phyloP scores from a whole-genome alignment of 441 rosid genomes.

The Francoa sonchifolia region DNA sequence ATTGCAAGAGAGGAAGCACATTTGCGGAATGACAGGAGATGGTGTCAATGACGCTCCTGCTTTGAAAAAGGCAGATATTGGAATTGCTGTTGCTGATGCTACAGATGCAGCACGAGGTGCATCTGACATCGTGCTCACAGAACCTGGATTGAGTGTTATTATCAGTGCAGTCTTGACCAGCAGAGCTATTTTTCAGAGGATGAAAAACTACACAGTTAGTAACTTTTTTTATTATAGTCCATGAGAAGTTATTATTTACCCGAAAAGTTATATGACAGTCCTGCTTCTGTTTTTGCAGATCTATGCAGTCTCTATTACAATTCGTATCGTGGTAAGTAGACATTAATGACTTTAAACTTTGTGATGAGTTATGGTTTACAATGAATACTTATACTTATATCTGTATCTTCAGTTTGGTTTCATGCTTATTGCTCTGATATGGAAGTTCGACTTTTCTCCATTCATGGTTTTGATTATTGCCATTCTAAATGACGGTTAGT shows the following conservation, averaged over 20 bases:
- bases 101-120: constrained; percentile 90
- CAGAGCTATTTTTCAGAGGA: constrained; percentile 84
- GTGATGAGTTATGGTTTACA: background rate
- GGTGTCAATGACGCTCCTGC: constrained; percentile 95
- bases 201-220: constrained; percentile 85
- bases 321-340: constrained; percentile 82
- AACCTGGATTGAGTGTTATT: constrained; percentile 86
- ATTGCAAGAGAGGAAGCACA: constrained; percentile 70
- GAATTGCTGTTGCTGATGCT: constrained; percentile 85
- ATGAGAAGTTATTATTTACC: too few relatives aligned
- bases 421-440: constrained; percentile 81
- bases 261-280: too few relatives aligned
- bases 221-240: constrained; percentile 5
- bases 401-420: constrained; percentile 60
- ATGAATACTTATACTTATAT: background rate
- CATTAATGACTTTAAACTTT: background rate
- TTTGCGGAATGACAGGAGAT: constrained; percentile 90
- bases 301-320: constrained; percentile 87
- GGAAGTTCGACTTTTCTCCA: constrained; percentile 89
- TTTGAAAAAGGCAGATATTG: constrained; percentile 87
- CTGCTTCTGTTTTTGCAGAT: constrained; percentile 33
- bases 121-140: constrained; percentile 78
- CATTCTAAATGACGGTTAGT: constrained; percentile 83
- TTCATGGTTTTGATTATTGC: constrained; percentile 97
- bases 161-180: constrained; percentile 74